These are phyloP conservation scores for Ricinus communis DNA, from an alignment of 345 rosid genomes.

Conservation along the genomic window DNA sequence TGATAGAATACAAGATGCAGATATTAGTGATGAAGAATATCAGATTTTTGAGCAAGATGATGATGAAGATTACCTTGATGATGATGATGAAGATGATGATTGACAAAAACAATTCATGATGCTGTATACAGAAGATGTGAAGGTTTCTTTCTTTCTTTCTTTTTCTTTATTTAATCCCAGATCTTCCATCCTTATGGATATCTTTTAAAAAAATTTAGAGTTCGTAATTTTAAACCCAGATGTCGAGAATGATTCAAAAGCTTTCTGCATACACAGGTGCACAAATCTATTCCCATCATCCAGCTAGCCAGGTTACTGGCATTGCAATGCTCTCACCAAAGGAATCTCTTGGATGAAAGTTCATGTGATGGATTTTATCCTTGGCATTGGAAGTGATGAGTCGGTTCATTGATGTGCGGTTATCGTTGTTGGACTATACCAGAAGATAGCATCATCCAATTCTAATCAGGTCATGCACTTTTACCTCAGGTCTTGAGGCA, in stretches of 20 bases:
- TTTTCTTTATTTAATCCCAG: neutral
- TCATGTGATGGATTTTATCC: neutral
- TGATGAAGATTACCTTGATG: constrained; percentile 39
- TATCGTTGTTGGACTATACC: neutral
- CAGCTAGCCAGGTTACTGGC: neutral
- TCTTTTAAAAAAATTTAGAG: neutral
- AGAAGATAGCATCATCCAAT: neutral
- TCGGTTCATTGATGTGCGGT: neutral
- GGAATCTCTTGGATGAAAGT: neutral
- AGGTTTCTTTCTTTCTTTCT: neutral
- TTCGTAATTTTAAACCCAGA: neutral
- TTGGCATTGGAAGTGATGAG: constrained; percentile 1
- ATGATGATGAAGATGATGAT: constrained; percentile 28
- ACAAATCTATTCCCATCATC: neutral
- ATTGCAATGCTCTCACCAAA: too few relatives aligned
- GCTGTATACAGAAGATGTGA: neutral
- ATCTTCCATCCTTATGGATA: neutral
- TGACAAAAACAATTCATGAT: neutral
- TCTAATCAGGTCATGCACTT: neutral
- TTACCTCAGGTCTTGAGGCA: neutral
- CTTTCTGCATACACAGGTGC: neutral
- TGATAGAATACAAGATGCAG: constrained; percentile 43
- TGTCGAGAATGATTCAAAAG: neutral
- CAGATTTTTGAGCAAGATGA: constrained; percentile 82
- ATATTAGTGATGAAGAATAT: constrained; percentile 69